Conservation (phyloP, 2,329 filamentous ascomycete genomes). For the Fusarium buxicola region DNA sequence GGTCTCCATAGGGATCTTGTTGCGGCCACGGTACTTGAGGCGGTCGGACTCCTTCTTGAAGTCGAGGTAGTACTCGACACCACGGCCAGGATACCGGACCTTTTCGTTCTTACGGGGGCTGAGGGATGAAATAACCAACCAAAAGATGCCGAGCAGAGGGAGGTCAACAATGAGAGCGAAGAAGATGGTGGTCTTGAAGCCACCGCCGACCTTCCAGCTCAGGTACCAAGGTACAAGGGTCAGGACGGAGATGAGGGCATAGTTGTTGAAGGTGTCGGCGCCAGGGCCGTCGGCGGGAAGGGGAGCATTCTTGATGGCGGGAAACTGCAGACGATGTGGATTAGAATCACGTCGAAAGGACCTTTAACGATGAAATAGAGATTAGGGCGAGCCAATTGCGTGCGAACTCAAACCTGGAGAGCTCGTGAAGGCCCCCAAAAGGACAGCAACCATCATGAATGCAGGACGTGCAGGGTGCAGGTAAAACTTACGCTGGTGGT, state of each 20-base stretch:
- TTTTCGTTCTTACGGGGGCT: conserved; percentile 95
- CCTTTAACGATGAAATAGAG: neutral
- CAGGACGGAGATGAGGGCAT: conserved; percentile 77
- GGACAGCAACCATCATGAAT: conserved; percentile 30
- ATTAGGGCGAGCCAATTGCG: conserved; percentile 17
- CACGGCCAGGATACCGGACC: conserved; percentile 84
- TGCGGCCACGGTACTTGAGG: conserved; percentile 78
- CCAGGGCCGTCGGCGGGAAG: conserved; percentile 90
- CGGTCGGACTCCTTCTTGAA: conserved; percentile 76
- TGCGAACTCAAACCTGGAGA: conserved; percentile 43
- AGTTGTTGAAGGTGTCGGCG: conserved; percentile 88
- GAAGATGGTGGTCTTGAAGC: conserved; percentile 91
- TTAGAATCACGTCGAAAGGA: conserved; percentile 11
- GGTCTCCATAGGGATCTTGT: conserved; percentile 89
- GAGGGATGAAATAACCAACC: conserved; percentile 82
- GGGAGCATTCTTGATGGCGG: conserved; percentile 92
- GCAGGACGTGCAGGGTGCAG: neutral
- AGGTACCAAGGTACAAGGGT: conserved; percentile 80
- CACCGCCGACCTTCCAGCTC: conserved; percentile 85
- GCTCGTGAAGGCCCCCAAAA: conserved; percentile 11
- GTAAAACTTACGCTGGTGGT: conserved; percentile 52
- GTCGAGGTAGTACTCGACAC: conserved; percentile 89
- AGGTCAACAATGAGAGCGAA: conserved; percentile 81
- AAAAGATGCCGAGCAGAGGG: conserved; percentile 85
- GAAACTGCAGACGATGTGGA: conserved; percentile 38